Conservation (phyloP, 2,329 filamentous ascomycete species). For the Sclerotinia glacialis region DNA sequence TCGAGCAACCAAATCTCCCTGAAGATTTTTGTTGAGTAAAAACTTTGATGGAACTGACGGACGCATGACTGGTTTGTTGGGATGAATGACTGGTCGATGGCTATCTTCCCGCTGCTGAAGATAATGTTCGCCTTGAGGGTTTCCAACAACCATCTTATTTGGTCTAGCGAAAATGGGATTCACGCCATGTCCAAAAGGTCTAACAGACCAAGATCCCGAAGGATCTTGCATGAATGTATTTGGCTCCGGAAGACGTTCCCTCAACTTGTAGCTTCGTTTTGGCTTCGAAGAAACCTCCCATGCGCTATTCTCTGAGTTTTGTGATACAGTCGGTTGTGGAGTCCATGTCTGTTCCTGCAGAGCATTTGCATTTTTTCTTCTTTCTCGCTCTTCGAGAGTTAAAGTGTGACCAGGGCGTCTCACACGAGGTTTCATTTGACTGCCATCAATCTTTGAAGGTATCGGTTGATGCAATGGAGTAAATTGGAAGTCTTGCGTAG, state of each 20-base stretch:
- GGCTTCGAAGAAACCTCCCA: conserved; percentile 29
- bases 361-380: conserved; percentile 10
- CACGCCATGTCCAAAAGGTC: conserved; percentile 38
- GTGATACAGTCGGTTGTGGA: conserved; percentile 25
- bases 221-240: conserved; percentile 37
- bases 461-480: not conserved
- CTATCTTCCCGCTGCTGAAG: conserved; percentile 29
- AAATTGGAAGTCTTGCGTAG: not conserved
- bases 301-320: conserved; percentile 34
- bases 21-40: conserved; percentile 17
- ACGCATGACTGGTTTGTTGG: conserved; percentile 26
- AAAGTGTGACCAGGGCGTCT: conserved; percentile 2
- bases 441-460: not conserved
- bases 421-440: not conserved
- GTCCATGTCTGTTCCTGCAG: conserved; percentile 26
- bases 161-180: conserved; percentile 36
- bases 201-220: conserved; percentile 36
- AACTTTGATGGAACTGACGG: conserved; percentile 29
- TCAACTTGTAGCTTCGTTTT: conserved; percentile 16
- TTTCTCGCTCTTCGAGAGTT: conserved; percentile 22
- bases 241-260: conserved; percentile 34
- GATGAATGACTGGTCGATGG: conserved; percentile 34
- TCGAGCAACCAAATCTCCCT: not conserved
- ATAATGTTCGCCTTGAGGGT: conserved; percentile 27
- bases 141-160: conserved; percentile 30